Conservation (phyloP, 352 stramenopile species). For the Aphanomyces cochlioides region DNA sequence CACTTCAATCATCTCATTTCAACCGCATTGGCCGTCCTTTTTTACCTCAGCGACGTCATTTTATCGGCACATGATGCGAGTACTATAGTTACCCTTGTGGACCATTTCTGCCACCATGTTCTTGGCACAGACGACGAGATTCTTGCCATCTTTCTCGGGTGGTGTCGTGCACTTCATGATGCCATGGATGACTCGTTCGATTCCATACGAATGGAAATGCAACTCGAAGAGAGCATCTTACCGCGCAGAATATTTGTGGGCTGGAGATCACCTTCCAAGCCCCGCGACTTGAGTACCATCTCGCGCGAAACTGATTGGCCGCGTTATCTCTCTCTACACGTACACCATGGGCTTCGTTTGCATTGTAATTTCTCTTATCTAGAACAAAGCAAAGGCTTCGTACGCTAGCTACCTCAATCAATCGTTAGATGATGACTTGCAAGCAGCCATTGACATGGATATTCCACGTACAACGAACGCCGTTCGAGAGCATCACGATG, state of each 20-base stretch:
- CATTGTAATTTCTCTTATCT: too few relatives aligned
- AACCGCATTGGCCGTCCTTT: background rate
- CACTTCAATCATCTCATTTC: slow-evolving; percentile 19
- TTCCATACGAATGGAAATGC: background rate
- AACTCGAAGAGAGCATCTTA: background rate
- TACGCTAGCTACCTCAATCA: background rate
- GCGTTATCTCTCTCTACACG: background rate
- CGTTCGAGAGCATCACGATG: slow-evolving; percentile 44
- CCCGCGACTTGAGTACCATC: background rate
- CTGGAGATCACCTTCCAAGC: background rate
- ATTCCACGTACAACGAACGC: slow-evolving; percentile 66
- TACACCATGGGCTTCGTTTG: background rate
- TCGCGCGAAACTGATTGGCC: background rate
- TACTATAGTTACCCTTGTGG: background rate
- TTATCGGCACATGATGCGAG: background rate
- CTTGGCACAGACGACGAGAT: slow-evolving; percentile 8
- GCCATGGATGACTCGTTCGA: background rate
- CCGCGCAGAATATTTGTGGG: slow-evolving; percentile 4
- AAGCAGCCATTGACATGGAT: slow-evolving; percentile 72
- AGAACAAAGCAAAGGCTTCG: too few relatives aligned
- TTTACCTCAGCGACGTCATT: slow-evolving; percentile 13
- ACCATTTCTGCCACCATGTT: background rate
- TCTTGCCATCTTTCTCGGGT: background rate
- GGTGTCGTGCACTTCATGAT: background rate
- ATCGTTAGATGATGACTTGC: background rate